A percentile compares a stretch with the other conserved stretches of the same genome.
phyloP scores from a whole-genome alignment of 768 basidiomycete species.

The Calocybe indica region DNA sequence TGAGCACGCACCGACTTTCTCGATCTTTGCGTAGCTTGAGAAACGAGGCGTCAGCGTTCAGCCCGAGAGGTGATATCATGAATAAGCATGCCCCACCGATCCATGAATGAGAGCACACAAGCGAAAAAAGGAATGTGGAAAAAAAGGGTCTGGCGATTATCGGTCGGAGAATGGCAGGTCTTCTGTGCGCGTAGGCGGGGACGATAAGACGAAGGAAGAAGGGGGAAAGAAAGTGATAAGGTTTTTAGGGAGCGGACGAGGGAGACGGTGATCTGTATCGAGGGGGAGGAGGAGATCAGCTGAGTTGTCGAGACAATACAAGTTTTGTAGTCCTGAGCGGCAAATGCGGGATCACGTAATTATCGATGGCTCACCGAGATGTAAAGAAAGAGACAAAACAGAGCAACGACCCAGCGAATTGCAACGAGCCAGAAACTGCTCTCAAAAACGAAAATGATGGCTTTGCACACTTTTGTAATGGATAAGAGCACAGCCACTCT shows the following conservation, averaged over 20 bases:
- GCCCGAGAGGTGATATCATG: constrained; percentile 9
- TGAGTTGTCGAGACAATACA: no score
- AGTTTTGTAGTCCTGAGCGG: no score
- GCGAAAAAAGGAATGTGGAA: constrained; percentile 2
- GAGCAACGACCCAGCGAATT: no score
- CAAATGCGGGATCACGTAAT: no score
- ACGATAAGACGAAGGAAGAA: constrained; percentile 8
- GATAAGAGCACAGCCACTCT: no score
- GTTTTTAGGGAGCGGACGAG: constrained; percentile 1
- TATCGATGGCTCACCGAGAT: no score
- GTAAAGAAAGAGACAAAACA: no score
- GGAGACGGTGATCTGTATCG: no score
- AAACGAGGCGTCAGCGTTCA: constrained; percentile 9
- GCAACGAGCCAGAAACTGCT: no score
- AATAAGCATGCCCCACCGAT: constrained; percentile 28
- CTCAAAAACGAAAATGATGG: no score
- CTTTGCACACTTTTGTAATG: no score
- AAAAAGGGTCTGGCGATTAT: neutral
- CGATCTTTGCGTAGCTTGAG: constrained; percentile 88
- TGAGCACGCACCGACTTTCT: constrained; percentile 87
- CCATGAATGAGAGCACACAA: constrained; percentile 24
- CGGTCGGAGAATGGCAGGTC: neutral
- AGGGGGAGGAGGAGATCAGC: no score
- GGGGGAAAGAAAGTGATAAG: constrained; percentile 10
- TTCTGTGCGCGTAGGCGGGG: constrained; percentile 10